phyloP scores from a whole-genome alignment of 108 stramenopile species.

The Skeletonema costatum region DNA sequence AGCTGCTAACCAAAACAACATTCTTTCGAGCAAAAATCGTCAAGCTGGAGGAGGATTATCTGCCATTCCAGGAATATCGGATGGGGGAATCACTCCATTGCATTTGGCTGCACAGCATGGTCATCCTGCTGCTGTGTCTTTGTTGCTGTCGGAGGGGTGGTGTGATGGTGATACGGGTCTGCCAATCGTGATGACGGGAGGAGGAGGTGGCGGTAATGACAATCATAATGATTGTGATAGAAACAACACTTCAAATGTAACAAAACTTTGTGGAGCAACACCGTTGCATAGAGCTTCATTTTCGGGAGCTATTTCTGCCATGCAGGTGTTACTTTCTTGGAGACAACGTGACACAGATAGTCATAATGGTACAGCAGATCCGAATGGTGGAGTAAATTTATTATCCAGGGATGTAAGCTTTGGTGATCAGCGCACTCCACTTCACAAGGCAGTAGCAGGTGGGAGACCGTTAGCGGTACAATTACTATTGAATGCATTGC shows the following conservation, averaged over 20 bases:
- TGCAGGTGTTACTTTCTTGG: constrained; percentile 70
- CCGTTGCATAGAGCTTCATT: constrained; percentile 85
- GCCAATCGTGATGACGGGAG: neutral
- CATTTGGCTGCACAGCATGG: constrained; percentile 82
- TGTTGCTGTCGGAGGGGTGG: constrained; percentile 56
- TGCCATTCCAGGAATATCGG: constrained; percentile 1
- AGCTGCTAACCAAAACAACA: neutral
- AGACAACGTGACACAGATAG: neutral
- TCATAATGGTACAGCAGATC: neutral
- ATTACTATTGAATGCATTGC: constrained; percentile 58
- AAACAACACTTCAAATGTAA: neutral
- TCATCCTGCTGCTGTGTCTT: constrained; percentile 66
- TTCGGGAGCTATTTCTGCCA: constrained; percentile 76
- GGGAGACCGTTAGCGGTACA: constrained; percentile 80
- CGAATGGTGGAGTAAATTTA: constrained; percentile 39
- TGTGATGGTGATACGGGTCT: constrained; percentile 53
- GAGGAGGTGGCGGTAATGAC: neutral
- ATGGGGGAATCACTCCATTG: constrained; percentile 62
- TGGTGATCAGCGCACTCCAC: constrained; percentile 74
- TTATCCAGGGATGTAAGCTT: constrained; percentile 72
- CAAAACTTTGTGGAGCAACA: constrained; percentile 53
- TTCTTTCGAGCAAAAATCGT: neutral
- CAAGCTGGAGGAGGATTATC: neutral
- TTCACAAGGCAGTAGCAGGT: constrained; percentile 87
- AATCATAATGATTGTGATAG: neutral